Base-by-base conservation (phyloP, 148 eudicot genomes). In the Simmondsia chinensis region DNA sequence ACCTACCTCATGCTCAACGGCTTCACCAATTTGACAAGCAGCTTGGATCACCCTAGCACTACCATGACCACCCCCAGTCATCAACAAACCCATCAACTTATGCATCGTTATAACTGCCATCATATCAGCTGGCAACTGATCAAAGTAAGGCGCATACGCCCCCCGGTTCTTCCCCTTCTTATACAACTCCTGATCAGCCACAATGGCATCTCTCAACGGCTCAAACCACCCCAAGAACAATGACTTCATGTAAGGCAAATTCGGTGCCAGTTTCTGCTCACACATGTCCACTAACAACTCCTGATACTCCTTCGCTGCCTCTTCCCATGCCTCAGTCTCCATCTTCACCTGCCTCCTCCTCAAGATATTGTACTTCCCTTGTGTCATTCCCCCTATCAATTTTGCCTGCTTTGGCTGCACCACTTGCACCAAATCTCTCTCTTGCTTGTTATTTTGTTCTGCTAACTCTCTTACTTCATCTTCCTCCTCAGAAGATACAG, bases 151-250 rank as follows among this genome's bases (percentile, higher is more conserved):
- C 0, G 79, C 81, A 64, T 82, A 64, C 2, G 74, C 55, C 0
- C 47, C 30, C 21, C 69, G 55, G 13, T 60, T 61, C 52, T 56
- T 72, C 63, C 80, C 85, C 15, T 61, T 64, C 60, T 49, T 60
- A 34, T 65, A 68, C 62, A 57, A 33, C 2, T 79, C 81, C 40
- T 91, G 97, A 53, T 91, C 95, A 9, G 66, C 69, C 11, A 33
- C 45, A 50, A 91, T 91, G 3, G 69, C 95, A 72, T 77, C 69
- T 30, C 66, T 68, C 50, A 91, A 46, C 0, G 97, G 97, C 70
- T 82, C 95, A 60, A 91, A 91, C 95, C 97, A 91, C 44, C 97
- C 97, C 52, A 91, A 67, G 50, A 91, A 85, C 85, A 91, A 64
- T 0, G 97, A 71, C 65, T 91, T 85, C 52, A 91, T 72, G 54